A percentile compares a stretch with the other conserved stretches of the same genome.
Conservation (phyloP, 164 flowering plant species). For the Aristolochia californica region DNA sequence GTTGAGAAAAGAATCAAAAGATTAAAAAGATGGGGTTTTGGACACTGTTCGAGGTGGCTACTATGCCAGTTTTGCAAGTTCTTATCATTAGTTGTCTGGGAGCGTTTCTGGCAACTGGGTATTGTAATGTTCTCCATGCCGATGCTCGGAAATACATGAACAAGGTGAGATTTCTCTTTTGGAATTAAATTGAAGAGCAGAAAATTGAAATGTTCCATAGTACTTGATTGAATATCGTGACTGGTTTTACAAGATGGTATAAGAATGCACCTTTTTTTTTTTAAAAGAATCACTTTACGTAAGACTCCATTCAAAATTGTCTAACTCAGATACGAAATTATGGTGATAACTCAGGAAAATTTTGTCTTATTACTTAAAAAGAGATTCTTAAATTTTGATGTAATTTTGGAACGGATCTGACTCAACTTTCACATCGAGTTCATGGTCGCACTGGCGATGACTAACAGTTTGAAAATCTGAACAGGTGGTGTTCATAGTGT, state of each 20-base stretch:
- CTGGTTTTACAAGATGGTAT: too few species aligned
- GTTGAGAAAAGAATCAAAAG: background rate
- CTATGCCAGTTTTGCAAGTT: conserved; percentile 68
- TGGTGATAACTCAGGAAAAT: too few species aligned
- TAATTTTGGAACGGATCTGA: background rate
- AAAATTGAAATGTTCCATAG: too few species aligned
- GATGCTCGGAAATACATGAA: conserved; percentile 60
- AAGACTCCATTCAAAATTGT: too few species aligned
- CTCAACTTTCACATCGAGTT: too few species aligned
- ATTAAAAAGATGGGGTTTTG: conserved; percentile 57
- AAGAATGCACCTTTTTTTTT: too few species aligned
- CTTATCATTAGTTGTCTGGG: conserved; percentile 61
- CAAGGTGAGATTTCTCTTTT: conserved; percentile 32
- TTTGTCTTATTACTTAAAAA: too few species aligned
- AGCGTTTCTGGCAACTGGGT: conserved; percentile 58
- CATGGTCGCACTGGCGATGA: background rate
- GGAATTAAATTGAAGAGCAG: too few species aligned
- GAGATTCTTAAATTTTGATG: too few species aligned
- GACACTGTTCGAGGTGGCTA: conserved; percentile 59
- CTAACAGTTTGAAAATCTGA: background rate
- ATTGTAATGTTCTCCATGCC: conserved; percentile 43
- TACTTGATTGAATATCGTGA: too few species aligned
- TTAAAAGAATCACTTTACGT: too few species aligned
- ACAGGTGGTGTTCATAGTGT: conserved; percentile 80
- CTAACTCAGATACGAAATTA: too few species aligned